Evolutionary conservation across 805 yeast species (phyloP).

Genomic region (Suhomyces vadensis): DNA sequence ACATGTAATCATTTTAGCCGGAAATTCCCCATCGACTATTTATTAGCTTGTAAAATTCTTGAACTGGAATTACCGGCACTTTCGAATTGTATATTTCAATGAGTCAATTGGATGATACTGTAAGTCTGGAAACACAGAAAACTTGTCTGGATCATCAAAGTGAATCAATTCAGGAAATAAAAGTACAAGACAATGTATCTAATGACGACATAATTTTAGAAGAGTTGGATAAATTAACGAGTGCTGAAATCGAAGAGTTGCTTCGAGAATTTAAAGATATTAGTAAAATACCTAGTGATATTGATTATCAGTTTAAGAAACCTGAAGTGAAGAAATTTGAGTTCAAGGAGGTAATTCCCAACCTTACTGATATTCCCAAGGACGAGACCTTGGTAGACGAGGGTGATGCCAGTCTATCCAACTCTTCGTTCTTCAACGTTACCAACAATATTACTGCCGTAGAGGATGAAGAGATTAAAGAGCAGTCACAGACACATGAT

Average conservation of each 20-base stretch:
- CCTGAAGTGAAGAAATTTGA: neutral
- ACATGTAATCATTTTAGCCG: too few species aligned
- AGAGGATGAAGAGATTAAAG: neutral
- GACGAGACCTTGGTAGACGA: neutral
- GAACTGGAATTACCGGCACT: too few species aligned
- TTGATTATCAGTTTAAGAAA: neutral
- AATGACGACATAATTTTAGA: neutral
- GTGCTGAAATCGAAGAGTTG: conserved; percentile 7
- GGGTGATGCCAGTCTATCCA: neutral
- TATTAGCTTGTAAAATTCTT: too few species aligned
- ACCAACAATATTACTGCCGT: neutral
- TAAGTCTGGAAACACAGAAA: too few species aligned
- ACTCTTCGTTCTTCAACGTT: neutral
- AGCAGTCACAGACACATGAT: neutral
- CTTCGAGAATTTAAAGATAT: conserved; percentile 5
- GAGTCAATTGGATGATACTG: too few species aligned
- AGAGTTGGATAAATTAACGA: conserved; percentile 3
- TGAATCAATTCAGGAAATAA: too few species aligned
- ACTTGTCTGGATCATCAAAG: too few species aligned
- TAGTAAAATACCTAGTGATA: too few species aligned
- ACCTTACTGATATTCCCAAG: neutral
- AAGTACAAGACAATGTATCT: too few species aligned
- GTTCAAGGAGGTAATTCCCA: neutral
- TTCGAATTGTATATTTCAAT: too few species aligned
- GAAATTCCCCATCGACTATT: too few species aligned